Percentiles rank a stretch among this genome's conserved stretches.
Evolutionary conservation across 139 green algal species (phyloP).

Genomic region (Limnomonas spitsbergensis): DNA sequence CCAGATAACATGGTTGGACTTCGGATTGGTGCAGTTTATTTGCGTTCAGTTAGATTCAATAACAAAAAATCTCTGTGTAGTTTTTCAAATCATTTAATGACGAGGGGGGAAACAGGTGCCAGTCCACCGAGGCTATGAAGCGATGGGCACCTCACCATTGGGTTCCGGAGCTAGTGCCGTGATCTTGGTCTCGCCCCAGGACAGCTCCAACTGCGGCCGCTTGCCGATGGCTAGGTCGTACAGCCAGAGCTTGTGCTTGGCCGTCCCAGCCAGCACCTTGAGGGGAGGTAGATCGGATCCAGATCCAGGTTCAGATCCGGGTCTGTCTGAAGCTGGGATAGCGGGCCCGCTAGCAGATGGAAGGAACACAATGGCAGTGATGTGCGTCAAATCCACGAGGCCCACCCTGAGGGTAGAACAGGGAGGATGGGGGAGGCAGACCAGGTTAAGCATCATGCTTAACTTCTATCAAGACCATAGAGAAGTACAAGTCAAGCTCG

Average conservation of each 20-base stretch:
- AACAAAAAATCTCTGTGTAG: no score
- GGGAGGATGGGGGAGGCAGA: no score
- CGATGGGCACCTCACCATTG: conserved; percentile 46
- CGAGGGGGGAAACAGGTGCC: no score
- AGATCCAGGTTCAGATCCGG: background rate
- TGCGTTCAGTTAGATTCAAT: no score
- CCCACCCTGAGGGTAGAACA: conserved; percentile 13
- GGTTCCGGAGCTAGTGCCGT: conserved; percentile 43
- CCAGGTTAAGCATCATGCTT: no score
- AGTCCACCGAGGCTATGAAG: no score
- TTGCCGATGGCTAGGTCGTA: conserved; percentile 49
- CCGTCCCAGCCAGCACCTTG: conserved; percentile 24
- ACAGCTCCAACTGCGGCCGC: conserved; percentile 59
- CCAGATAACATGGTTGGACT: no score
- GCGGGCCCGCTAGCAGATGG: background rate
- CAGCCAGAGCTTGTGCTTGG: conserved; percentile 50
- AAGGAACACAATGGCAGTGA: conserved; percentile 8
- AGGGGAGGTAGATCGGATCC: background rate
- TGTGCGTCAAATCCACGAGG: conserved; percentile 4
- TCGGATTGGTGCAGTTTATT: no score
- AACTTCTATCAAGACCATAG: no score
- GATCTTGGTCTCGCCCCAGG: conserved; percentile 49
- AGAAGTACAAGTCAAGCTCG: no score
- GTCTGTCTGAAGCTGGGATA: background rate
- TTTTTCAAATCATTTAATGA: no score